Evolutionary conservation across 2,329 filamentous ascomycete genomes (phyloP).

Genomic region (Fusarium coffeatum): DNA sequence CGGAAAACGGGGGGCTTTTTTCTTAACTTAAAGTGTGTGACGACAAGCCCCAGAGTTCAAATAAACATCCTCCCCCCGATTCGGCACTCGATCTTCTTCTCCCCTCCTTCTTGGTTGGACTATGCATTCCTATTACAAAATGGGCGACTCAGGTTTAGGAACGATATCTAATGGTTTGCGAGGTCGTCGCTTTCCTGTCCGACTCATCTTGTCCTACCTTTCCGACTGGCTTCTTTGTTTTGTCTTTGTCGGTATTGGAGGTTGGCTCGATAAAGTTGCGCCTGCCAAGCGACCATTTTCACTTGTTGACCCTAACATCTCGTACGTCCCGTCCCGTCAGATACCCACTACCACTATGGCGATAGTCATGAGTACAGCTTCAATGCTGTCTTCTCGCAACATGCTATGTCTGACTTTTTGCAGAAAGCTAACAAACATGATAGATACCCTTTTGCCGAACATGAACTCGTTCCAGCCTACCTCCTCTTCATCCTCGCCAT

Average conservation of each 20-base stretch:
- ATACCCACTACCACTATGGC: not conserved
- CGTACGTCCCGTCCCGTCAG: constrained; percentile 57
- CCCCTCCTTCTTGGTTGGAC: constrained; percentile 18
- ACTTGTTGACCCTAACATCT: constrained; percentile 78
- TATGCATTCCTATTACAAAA: constrained; percentile 43
- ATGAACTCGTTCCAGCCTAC: constrained; percentile 78
- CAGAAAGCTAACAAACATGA: constrained; percentile 12
- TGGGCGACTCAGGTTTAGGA: constrained; percentile 43
- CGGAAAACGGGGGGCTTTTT: constrained; percentile 17
- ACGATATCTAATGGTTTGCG: constrained; percentile 28
- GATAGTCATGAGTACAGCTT: not conserved
- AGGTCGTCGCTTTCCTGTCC: constrained; percentile 46
- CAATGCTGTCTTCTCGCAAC: not conserved
- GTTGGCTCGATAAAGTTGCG: constrained; percentile 67
- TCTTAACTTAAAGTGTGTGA: constrained; percentile 8
- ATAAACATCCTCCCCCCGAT: constrained; percentile 27
- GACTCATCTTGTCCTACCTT: constrained; percentile 71
- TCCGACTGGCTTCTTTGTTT: constrained; percentile 80
- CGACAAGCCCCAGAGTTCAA: constrained; percentile 24
- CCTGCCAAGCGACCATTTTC: constrained; percentile 79
- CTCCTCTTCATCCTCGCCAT: constrained; percentile 73
- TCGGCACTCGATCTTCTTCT: constrained; percentile 10
- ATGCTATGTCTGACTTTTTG: not conserved
- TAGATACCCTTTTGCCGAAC: constrained; percentile 75
- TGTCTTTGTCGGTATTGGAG: constrained; percentile 67